Evolutionary conservation across 73 alveolate genomes (phyloP).

Genomic region (Paraurostyla sp.): DNA sequence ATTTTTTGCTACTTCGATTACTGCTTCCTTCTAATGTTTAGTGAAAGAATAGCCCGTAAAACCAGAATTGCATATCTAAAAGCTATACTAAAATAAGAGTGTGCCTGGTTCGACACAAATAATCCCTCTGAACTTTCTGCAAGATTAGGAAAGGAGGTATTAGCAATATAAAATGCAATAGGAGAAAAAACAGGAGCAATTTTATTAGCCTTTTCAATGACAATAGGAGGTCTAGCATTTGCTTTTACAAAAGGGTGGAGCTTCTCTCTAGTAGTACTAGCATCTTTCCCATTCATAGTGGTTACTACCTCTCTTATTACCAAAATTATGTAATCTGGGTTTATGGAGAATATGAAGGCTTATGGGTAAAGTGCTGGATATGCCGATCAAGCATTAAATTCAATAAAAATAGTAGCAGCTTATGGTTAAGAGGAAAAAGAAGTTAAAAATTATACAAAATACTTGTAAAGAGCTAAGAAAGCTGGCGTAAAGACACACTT

Average conservation of each 20-base stretch:
- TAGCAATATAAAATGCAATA: slow-evolving; percentile 80
- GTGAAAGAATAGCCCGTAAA: slow-evolving; percentile 58
- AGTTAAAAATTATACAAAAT: slow-evolving; percentile 34
- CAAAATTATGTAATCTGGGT: slow-evolving; percentile 35
- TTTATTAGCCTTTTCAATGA: slow-evolving; percentile 55
- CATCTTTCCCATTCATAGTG: slow-evolving; percentile 36
- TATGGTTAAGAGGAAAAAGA: slow-evolving; percentile 59
- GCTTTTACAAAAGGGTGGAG: slow-evolving; percentile 70
- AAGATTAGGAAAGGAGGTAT: slow-evolving; percentile 72
- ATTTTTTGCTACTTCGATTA: slow-evolving; percentile 62
- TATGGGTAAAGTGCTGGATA: slow-evolving; percentile 70
- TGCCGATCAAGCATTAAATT: slow-evolving; percentile 73
- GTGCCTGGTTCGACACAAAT: slow-evolving; percentile 89
- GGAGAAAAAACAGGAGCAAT: slow-evolving; percentile 85
- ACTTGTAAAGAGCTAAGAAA: slow-evolving; percentile 56
- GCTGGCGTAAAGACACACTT: background rate
- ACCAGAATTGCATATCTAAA: slow-evolving; percentile 77
- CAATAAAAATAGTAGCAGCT: slow-evolving; percentile 68
- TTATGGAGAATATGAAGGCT: slow-evolving; percentile 15
- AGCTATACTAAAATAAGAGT: slow-evolving; percentile 82
- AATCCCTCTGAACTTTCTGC: slow-evolving; percentile 80
- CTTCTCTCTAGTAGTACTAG: slow-evolving; percentile 51
- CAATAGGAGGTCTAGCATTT: slow-evolving; percentile 57
- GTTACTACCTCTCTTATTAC: background rate
- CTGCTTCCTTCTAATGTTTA: slow-evolving; percentile 67